Conservation (phyloP, 78 protist species). For the Abeoforma whisleri region DNA sequence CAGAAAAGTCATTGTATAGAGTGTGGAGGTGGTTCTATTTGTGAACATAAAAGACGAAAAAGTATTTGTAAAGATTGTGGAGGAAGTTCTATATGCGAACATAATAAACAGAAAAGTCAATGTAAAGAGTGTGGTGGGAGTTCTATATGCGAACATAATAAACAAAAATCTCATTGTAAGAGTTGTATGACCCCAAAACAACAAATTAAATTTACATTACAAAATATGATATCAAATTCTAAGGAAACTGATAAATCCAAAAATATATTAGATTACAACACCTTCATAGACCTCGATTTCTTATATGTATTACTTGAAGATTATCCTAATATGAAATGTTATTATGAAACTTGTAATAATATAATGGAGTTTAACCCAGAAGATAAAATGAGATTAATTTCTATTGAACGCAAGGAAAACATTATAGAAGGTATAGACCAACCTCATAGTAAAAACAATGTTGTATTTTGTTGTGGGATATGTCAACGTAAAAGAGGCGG, state of each 20-base stretch:
- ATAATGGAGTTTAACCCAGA: background rate
- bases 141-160: background rate
- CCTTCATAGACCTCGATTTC: background rate
- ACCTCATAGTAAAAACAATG: background rate
- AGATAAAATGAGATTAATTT: background rate
- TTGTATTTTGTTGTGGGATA: background rate
- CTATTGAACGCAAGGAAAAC: background rate
- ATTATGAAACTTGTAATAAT: background rate
- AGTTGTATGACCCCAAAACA: background rate
- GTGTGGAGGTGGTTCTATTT: background rate
- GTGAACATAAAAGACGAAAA: background rate
- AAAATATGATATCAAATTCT: background rate
- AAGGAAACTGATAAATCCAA: background rate
- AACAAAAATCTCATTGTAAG: background rate
- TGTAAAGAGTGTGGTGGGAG: slow-evolving; percentile 16
- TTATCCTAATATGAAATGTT: background rate
- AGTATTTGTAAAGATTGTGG: background rate
- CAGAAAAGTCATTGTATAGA: background rate
- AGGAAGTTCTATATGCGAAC: background rate
- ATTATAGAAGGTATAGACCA: too few species aligned
- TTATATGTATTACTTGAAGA: background rate
- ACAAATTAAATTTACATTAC: background rate
- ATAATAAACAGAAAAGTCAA: background rate
- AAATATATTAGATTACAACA: background rate
- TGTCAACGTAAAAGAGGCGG: background rate